Evolutionary conservation across 176 grass and related monocot genomes (phyloP).

Genomic region (Triticum urartu): DNA sequence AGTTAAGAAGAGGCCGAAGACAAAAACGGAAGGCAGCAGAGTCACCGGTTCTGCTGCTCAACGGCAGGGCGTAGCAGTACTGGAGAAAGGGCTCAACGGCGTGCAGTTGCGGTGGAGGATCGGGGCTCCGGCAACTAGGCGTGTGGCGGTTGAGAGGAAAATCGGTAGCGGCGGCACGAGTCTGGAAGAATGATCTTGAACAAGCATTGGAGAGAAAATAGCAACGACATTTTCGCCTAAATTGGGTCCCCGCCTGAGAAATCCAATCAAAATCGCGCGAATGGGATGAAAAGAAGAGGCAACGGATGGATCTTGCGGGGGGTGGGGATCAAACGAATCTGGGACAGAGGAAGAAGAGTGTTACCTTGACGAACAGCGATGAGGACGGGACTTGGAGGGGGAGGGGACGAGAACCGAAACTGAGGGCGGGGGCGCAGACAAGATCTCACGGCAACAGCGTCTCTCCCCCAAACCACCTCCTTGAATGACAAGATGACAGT

Average conservation of each 20-base stretch:
- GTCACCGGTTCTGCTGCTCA: background rate
- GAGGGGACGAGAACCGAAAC: background rate
- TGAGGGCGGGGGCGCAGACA: no score
- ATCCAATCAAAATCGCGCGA: background rate
- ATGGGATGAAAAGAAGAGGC: background rate
- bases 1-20: background rate
- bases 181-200: background rate
- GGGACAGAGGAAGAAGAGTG: background rate
- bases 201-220: background rate
- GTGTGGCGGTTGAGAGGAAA: background rate
- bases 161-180: background rate
- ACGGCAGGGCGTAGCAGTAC: background rate
- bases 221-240: background rate
- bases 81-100: background rate
- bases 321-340: background rate
- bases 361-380: background rate
- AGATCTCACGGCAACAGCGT: no score
- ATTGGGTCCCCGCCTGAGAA: background rate
- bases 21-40: background rate
- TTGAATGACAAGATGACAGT: no score
- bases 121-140: background rate
- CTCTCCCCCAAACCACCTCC: no score
- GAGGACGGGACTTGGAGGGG: background rate
- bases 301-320: background rate
- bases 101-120: background rate